Percentiles rank a stretch among this genome's conserved stretches.
These are phyloP conservation scores for Aechmea fasciata DNA, from an alignment of 176 grass and related monocot species.

Conservation along the genomic window DNA sequence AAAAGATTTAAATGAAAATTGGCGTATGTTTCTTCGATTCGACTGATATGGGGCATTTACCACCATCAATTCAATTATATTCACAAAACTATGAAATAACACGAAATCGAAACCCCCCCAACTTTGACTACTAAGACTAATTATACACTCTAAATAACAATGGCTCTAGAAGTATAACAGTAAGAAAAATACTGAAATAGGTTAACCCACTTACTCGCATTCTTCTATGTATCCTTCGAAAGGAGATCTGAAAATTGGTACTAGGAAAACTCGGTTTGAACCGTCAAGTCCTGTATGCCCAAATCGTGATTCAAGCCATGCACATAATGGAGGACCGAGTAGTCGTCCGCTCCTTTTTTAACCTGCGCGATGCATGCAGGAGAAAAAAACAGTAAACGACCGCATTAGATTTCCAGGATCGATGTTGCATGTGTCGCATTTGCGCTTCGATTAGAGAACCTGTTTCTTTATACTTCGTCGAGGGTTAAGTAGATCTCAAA, in stretches of 20 bases:
- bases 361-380: conserved; percentile 27
- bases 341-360: conserved; percentile 45
- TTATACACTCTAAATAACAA: conserved; percentile 4
- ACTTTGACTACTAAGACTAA: not conserved
- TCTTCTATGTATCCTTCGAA: not conserved
- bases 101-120: too few relatives aligned
- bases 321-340: conserved; percentile 39
- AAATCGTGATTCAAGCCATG: conserved; percentile 79
- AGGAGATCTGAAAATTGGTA: not conserved
- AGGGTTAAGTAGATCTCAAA: not conserved
- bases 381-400: not conserved
- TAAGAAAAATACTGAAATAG: not conserved
- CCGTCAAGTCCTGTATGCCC: conserved; percentile 67
- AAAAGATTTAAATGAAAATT: too few relatives aligned
- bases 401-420: not conserved
- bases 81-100: too few relatives aligned
- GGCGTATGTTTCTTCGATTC: too few relatives aligned
- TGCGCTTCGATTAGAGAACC: too few relatives aligned
- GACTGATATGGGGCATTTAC: too few relatives aligned
- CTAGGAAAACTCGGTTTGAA: conserved; percentile 54
- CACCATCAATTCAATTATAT: too few relatives aligned
- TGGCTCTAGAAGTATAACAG: not conserved
- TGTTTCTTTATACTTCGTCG: not conserved
- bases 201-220: not conserved
- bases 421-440: too few relatives aligned